Base-by-base conservation (phyloP, 2,329 filamentous ascomycete species). In the Diaporthe sp. region DNA sequence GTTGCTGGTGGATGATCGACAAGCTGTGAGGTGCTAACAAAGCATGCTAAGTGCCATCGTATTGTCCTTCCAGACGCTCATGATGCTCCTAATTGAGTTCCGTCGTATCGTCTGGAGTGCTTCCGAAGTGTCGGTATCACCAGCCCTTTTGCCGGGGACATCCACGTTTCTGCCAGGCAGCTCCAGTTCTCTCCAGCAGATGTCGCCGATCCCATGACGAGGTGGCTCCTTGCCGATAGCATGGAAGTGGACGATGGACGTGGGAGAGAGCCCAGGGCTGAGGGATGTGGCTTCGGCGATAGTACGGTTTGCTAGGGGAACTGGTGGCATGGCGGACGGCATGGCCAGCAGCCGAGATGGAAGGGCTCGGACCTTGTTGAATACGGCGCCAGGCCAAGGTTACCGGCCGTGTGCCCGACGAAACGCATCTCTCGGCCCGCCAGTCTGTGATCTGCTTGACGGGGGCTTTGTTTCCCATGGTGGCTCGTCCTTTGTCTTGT, bases 371-470 rank as follows among this genome's bases (percentile, higher is more conserved):
- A 55, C 65, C 47, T 70, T 55, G 31, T 53, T 68, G 31, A 39
- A 22, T n/a, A 51, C 65, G 65, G 65, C 47, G 65, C 65, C 34
- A 70, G 65, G 34, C 49, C 49, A 55, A 31, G 10, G 49, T 42
- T 22, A 53, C 49, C 49, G 34, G 9, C 34, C 22, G 34, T 70
- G 49, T 70, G 65, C 34, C n/a, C 65, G 65, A 70, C 47, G 47
- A 53, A 70, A 70, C 68, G 75, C 75, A 74, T 49, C 71, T 76
- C 57, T 76, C 75, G 71, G 71, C 55, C 75, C 75, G 75, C 71
- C 37, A 37, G 31, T 34, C 7, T 55, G 65, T 55, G 25, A 28
- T 55, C 65, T 28, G 22, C 49, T 42, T 2, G 17, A 42, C 34
- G 47, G 47, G 25, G 65, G 12, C 25, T 70, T 51, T 70, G 65